These are phyloP conservation scores for Paradendryphiella salina DNA, from an alignment of 2,329 filamentous ascomycete species.

Conservation along the genomic window DNA sequence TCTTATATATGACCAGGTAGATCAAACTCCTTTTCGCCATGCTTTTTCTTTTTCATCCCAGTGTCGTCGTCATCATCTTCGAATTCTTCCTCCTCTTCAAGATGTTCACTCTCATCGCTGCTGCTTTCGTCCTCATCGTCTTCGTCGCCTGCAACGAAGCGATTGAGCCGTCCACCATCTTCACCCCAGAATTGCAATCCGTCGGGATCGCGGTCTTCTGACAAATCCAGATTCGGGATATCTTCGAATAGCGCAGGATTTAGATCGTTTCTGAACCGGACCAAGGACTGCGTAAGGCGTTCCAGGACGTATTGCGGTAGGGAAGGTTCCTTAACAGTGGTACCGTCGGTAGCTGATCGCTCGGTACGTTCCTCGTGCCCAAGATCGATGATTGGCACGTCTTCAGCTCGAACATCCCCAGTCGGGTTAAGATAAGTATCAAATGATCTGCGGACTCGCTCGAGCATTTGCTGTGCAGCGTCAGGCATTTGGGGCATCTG, in stretches of 20 bases:
- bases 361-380: conserved; percentile 44
- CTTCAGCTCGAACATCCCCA: conserved; percentile 38
- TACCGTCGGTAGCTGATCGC: conserved; percentile 41
- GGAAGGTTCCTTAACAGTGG: conserved; percentile 45
- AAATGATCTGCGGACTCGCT: conserved; percentile 46
- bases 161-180: conserved; percentile 33
- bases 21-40: conserved; percentile 36
- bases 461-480: conserved; percentile 43
- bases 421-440: conserved; percentile 51
- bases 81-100: conserved; percentile 38
- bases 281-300: conserved; percentile 50
- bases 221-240: conserved; percentile 37
- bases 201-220: conserved; percentile 35
- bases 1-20: conserved; percentile 45
- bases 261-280: conserved; percentile 53
- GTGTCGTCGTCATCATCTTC: conserved; percentile 38
- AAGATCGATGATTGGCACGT: conserved; percentile 44
- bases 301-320: conserved; percentile 53
- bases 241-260: conserved; percentile 40
- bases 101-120: conserved; percentile 42
- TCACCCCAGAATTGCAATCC: conserved; percentile 42
- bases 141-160: conserved; percentile 29
- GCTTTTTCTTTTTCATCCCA: conserved; percentile 24
- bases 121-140: conserved; percentile 41
- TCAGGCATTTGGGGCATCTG: conserved; percentile 35